Evolutionary conservation across 208 protist genomes (phyloP).

Genomic region (Leishmania amazonensis): DNA sequence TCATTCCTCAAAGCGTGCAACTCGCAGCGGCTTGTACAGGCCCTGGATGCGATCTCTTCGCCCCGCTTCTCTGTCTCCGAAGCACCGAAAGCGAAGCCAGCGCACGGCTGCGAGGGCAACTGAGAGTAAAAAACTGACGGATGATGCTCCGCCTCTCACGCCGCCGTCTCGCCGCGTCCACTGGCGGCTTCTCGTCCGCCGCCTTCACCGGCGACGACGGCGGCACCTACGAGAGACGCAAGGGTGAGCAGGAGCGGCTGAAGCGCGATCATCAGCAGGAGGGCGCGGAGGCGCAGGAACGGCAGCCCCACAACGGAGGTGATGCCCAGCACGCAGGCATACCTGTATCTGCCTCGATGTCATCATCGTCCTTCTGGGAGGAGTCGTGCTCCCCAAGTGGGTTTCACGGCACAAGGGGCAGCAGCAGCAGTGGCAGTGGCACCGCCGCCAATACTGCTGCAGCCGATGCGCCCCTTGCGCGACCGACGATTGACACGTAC

Average conservation of each 20-base stretch:
- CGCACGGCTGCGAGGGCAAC: background rate
- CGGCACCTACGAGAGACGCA: conserved; percentile 27
- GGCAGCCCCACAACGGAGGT: background rate
- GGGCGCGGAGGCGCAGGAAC: background rate
- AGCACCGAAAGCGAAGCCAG: background rate
- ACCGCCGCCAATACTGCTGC: background rate
- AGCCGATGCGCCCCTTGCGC: conserved; percentile 16
- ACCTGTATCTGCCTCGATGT: background rate
- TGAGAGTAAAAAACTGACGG: background rate
- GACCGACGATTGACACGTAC: conserved; percentile 81
- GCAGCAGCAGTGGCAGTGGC: background rate
- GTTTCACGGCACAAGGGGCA: background rate
- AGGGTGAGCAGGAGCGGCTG: conserved; percentile 37
- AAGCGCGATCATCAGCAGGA: conserved; percentile 18
- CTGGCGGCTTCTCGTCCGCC: conserved; percentile 68
- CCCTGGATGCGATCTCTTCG: background rate
- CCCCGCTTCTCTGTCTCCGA: background rate
- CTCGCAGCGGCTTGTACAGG: background rate
- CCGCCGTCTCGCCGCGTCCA: conserved; percentile 23
- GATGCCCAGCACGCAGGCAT: background rate
- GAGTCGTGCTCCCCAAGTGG: background rate
- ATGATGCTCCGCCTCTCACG: conserved; percentile 29
- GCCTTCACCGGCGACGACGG: conserved; percentile 71
- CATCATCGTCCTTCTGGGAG: conserved; percentile 8
- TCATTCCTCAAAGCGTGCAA: background rate